phyloP scores from a whole-genome alignment of 345 rosid genomes.

The Eucalyptus pauciflora region DNA sequence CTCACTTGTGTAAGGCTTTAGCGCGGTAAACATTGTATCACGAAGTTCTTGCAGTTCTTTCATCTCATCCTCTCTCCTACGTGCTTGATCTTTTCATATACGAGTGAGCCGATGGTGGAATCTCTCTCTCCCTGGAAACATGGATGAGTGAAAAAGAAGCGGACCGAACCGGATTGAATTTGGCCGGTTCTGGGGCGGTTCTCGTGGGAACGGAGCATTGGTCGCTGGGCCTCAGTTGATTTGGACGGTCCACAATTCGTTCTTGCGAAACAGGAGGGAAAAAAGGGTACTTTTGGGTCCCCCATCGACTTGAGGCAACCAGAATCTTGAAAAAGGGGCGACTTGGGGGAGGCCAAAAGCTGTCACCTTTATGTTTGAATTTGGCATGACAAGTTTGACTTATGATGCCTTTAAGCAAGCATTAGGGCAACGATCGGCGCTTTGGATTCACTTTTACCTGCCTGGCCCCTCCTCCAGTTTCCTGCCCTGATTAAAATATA shows the following conservation, averaged over 20 bases:
- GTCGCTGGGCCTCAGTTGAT: not conserved
- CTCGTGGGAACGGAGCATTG: not conserved
- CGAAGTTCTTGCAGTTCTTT: not conserved
- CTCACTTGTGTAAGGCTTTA: not conserved
- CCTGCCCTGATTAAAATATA: not conserved
- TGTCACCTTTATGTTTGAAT: not conserved
- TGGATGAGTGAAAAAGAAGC: not conserved
- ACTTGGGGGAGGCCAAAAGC: not conserved
- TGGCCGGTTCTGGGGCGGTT: not conserved
- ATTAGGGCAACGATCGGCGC: not conserved
- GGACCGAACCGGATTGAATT: not conserved
- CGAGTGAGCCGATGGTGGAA: not conserved
- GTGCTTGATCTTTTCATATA: not conserved
- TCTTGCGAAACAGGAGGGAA: not conserved
- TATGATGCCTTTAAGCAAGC: not conserved
- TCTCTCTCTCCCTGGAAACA: not conserved
- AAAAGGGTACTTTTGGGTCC: not conserved
- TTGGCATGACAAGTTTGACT: not conserved
- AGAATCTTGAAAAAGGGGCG: not conserved
- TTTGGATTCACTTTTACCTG: not conserved
- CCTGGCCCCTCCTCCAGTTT: not conserved
- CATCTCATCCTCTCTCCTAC: not conserved
- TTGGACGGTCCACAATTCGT: not conserved
- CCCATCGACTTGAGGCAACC: not conserved
- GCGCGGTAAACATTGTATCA: not conserved